Percentiles rank a stretch among this genome's conserved stretches.
Conservation (phyloP, 345 rosid genomes). For the Clarkia xantiana region DNA sequence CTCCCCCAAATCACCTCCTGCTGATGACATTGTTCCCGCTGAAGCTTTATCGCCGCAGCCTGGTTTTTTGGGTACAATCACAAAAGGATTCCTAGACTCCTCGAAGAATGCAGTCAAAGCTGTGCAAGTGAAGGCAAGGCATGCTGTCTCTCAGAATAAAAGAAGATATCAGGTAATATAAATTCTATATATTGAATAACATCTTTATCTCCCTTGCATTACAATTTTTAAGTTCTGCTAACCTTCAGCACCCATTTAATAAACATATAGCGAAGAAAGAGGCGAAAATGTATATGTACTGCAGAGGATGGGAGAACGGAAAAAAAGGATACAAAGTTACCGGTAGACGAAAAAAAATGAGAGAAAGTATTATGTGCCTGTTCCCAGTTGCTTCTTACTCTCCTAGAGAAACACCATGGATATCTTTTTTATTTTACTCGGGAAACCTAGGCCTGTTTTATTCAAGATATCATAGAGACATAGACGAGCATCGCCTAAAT, state of each 20-base stretch:
- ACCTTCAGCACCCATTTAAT: background rate
- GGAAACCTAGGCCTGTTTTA: no score
- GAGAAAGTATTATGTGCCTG: no score
- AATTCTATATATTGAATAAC: background rate
- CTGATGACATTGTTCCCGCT: conserved; percentile 23
- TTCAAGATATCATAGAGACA: no score
- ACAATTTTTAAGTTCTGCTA: background rate
- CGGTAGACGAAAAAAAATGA: no score
- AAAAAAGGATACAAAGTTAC: no score
- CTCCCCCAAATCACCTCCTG: conserved; percentile 27
- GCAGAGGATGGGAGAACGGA: no score
- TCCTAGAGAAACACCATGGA: no score
- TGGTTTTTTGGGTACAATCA: conserved; percentile 51
- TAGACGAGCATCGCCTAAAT: no score
- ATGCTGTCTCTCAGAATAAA: conserved; percentile 86
- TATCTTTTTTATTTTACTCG: no score
- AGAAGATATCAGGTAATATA: conserved; percentile 78
- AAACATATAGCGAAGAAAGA: no score
- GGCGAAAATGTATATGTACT: no score
- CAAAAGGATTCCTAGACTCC: conserved; percentile 72
- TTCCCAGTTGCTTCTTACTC: no score
- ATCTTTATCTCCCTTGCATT: background rate
- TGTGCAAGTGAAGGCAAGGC: conserved; percentile 88
- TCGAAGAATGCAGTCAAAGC: conserved; percentile 85
- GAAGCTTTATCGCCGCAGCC: conserved; percentile 24